A percentile compares a stretch with the other conserved stretches of the same genome.
Conservation (phyloP, 2,329 filamentous ascomycete genomes). For the Alternaria ventricosa region DNA sequence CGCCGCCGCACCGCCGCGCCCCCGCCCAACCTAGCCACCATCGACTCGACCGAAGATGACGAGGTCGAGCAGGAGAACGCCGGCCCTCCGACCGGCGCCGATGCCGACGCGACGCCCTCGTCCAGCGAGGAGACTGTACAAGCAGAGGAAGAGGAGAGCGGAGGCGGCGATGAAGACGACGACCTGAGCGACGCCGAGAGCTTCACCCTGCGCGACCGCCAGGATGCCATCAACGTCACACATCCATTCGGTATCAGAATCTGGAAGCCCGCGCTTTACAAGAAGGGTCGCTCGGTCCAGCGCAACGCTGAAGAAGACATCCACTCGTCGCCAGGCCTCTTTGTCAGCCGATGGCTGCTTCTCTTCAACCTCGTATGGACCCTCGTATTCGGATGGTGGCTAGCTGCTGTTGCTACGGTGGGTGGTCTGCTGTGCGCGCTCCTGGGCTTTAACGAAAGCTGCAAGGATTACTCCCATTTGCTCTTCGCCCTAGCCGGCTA, state of each 20-base stretch:
- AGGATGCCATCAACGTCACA: constrained; percentile 97
- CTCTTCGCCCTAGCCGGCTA: constrained; percentile 86
- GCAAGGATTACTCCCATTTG: constrained; percentile 82
- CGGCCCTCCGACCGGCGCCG: constrained; percentile 29
- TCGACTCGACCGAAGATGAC: constrained; percentile 59
- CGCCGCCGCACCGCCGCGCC: constrained; percentile 57
- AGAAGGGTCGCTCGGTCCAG: constrained; percentile 95
- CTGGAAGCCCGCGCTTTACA: constrained; percentile 98
- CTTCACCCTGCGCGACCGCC: constrained; percentile 95
- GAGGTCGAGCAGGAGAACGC: constrained; percentile 49
- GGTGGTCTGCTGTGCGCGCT: constrained; percentile 81
- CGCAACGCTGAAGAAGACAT: constrained; percentile 97
- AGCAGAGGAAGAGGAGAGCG: constrained; percentile 51
- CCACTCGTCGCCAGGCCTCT: constrained; percentile 88
- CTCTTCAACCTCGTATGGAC: constrained; percentile 93
- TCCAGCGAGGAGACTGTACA: constrained; percentile 50
- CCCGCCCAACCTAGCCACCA: constrained; percentile 54
- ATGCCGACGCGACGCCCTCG: constrained; percentile 36
- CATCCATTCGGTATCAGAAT: constrained; percentile 98
- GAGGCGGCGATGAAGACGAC: constrained; percentile 68
- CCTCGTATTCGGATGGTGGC: constrained; percentile 93
- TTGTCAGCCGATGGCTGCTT: constrained; percentile 82
- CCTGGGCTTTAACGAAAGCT: constrained; percentile 78
- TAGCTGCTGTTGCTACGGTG: constrained; percentile 75
- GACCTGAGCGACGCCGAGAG: constrained; percentile 92